Evolutionary conservation across 2,329 filamentous ascomycete species (phyloP).

Genomic region (Monosporascus sp.): DNA sequence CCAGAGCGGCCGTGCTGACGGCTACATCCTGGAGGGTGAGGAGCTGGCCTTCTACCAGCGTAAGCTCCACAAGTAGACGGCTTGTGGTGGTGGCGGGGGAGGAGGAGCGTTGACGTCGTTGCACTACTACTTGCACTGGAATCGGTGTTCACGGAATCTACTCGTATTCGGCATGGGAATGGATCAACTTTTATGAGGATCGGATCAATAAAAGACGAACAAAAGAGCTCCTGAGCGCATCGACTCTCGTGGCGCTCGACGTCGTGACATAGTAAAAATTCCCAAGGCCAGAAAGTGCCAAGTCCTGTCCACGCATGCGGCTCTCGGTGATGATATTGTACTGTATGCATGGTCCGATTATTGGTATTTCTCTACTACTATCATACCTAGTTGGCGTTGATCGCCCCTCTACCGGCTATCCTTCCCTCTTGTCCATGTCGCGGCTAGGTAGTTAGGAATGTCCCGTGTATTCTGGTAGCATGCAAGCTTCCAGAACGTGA

Average conservation of each 20-base stretch:
- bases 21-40: slow-evolving; percentile 98
- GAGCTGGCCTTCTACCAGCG: slow-evolving; percentile 99
- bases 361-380: no score
- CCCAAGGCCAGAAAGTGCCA: no score
- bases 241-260: neutral
- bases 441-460: no score
- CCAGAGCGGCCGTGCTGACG: slow-evolving; percentile 93
- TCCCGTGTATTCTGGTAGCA: no score
- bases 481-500: no score
- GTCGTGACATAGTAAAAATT: no score
- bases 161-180: slow-evolving; percentile 29
- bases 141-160: slow-evolving; percentile 32
- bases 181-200: slow-evolving; percentile 27
- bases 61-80: slow-evolving; percentile 92
- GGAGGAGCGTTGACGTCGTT: slow-evolving; percentile 17
- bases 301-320: no score
- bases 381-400: no score
- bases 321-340: no score
- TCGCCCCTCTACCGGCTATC: no score
- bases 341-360: no score
- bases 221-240: slow-evolving; percentile 8
- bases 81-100: slow-evolving; percentile 7
- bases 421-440: no score
- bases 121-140: slow-evolving; percentile 25
- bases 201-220: slow-evolving; percentile 30